A percentile compares a stretch with the other conserved stretches of the same genome.
These are phyloP conservation scores for Penicillium sp. DNA, from an alignment of 2,329 filamentous ascomycete species.

Conservation along the genomic window DNA sequence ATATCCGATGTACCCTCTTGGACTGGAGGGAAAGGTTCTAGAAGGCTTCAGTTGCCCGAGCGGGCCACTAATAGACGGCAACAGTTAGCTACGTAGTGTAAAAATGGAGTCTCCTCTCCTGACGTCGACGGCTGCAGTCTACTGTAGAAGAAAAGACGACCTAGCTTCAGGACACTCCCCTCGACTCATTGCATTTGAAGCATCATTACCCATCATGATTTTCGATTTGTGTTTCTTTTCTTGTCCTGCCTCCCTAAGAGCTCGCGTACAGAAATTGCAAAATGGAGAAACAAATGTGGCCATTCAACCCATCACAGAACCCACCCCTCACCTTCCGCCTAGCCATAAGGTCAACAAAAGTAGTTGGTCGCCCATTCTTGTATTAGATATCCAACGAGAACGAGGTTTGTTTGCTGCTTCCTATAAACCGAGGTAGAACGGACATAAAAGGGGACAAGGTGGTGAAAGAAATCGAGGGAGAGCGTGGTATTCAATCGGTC, in stretches of 20 bases:
- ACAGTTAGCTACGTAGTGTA: not conserved
- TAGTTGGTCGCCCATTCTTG: constrained; percentile 1
- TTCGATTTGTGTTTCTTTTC: constrained; percentile 27
- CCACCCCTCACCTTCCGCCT: constrained; percentile 14
- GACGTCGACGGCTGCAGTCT: not conserved
- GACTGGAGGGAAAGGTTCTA: not conserved
- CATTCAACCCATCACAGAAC: constrained; percentile 20
- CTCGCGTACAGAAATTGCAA: constrained; percentile 30
- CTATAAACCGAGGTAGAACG: not conserved
- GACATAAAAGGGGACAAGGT: not conserved
- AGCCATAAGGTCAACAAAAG: not conserved
- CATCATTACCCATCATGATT: constrained; percentile 32
- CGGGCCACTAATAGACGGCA: not conserved
- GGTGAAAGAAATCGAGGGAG: not conserved
- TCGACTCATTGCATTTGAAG: constrained; percentile 14
- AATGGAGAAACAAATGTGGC: constrained; percentile 5
- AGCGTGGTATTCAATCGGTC: constrained; percentile 13
- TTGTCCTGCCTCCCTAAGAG: constrained; percentile 13
- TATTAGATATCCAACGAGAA: constrained; percentile 6
- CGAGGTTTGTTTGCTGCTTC: constrained; percentile 7
- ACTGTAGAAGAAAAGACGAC: not conserved
- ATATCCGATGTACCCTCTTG: not conserved
- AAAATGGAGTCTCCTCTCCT: not conserved
- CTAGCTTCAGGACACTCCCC: not conserved
- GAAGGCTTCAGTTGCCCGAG: too few species aligned